Conservation (phyloP, 2,329 filamentous ascomycete species). For the Lachnellula subtilissima region DNA sequence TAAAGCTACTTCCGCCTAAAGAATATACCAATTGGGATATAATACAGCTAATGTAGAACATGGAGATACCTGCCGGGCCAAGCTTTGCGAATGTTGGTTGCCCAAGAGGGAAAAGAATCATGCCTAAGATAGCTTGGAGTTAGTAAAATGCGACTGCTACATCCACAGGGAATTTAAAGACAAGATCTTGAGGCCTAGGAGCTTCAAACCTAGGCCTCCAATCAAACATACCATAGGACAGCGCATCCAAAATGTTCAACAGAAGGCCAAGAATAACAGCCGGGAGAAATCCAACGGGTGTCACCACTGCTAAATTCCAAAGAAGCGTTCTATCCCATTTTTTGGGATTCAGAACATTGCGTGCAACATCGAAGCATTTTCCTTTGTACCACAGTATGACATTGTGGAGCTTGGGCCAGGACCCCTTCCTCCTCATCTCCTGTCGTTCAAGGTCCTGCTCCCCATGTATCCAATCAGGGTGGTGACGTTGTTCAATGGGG, state of each 20-base stretch:
- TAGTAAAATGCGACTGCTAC: not conserved
- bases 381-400: conserved; percentile 20
- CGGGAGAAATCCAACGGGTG: conserved; percentile 69
- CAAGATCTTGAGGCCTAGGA: not conserved
- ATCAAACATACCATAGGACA: conserved; percentile 73
- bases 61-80: conserved; percentile 90
- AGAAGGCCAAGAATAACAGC: conserved; percentile 84
- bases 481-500: conserved; percentile 11
- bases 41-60: conserved; percentile 98
- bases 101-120: conserved; percentile 92
- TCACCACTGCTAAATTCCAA: conserved; percentile 58
- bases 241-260: conserved; percentile 86
- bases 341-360: conserved; percentile 53
- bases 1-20: conserved; percentile 77
- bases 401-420: conserved; percentile 29
- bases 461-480: conserved; percentile 29
- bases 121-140: conserved; percentile 44
- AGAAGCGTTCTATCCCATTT: conserved; percentile 66
- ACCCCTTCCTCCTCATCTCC: conserved; percentile 11
- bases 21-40: conserved; percentile 90
- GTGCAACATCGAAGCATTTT: conserved; percentile 18
- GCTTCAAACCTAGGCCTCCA: not conserved
- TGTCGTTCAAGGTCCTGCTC: conserved; percentile 31
- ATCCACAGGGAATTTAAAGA: too few relatives aligned
- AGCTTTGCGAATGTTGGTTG: conserved; percentile 79